Evolutionary conservation across 257 asterid genomes (phyloP).

Genomic region (Asclepias syriaca): DNA sequence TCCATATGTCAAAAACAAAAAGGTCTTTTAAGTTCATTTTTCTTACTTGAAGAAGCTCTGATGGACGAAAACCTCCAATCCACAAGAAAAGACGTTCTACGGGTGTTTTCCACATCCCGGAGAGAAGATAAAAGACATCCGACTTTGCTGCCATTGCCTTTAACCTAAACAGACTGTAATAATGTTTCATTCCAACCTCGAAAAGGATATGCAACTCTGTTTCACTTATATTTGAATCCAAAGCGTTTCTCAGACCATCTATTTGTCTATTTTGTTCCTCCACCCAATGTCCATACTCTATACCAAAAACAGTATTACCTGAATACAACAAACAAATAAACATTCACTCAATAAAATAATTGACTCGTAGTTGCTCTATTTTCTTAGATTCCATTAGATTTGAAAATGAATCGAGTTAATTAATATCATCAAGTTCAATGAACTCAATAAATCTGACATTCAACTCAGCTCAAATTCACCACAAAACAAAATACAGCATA

Average conservation of each 20-base stretch:
- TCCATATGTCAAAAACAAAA: no score
- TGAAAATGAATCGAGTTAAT: neutral
- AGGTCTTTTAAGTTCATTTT: neutral
- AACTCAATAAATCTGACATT: neutral
- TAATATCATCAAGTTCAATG: neutral
- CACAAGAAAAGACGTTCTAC: constrained; percentile 88
- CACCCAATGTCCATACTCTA: constrained; percentile 83
- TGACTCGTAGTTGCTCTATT: neutral
- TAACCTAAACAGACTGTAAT: constrained; percentile 62
- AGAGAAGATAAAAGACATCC: constrained; percentile 74
- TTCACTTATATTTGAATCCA: constrained; percentile 52
- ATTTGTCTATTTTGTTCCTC: constrained; percentile 61
- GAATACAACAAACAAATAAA: constrained; percentile 8
- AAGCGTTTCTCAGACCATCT: constrained; percentile 50
- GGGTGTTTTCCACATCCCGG: constrained; percentile 83
- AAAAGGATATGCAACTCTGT: constrained; percentile 47
- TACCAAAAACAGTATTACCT: constrained; percentile 64
- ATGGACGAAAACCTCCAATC: constrained; percentile 94
- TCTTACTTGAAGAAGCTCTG: constrained; percentile 77
- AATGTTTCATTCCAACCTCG: constrained; percentile 58
- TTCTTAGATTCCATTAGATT: no score
- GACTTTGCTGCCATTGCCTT: constrained; percentile 75
- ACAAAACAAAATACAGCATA: neutral
- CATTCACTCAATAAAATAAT: neutral
- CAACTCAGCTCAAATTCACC: neutral